Evolutionary conservation across 352 stramenopile genomes (phyloP), one percentile per base, ranked within the genome.

Genomic region (Pythium sukuiense): DNA sequence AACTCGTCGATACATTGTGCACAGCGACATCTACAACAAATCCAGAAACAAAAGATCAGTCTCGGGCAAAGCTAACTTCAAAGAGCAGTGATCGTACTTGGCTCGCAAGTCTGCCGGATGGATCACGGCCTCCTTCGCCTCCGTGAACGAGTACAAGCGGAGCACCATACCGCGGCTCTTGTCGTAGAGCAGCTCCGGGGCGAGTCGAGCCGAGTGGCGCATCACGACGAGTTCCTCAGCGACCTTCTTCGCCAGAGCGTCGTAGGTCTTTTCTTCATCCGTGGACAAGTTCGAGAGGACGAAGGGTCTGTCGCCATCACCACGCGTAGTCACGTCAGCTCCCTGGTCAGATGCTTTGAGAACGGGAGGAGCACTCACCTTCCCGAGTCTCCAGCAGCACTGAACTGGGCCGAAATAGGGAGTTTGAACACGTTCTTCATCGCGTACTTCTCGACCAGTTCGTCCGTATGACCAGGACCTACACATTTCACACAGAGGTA

Each of bases 1-100:
- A 96, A 96, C 59, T 96, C 87, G 61, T 93, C 86, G 49, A 94
- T 89, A 64, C 87, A 96, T 76, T 92, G 81, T 14, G 87, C 87
- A 41, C 87, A 96, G 12, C 86, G 84, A 60, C 87, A 96, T 52
- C 87, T 92, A 64, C 7, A 59, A 46, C 20, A 24, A 24, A 24
- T 24, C 20, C 20, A 24, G 20, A 24, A 24, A 24, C 20, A 24
- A 24, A 24, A 24, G 20, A 24, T 24, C 20, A 24, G 20, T 24
- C 20, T 24, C 20, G 20, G 20, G 20, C 20, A 24, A 24, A 24
- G 20, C 20, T 24, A 24, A 24, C 20, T 24, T 24, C 20, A 24
- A 27, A 12, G 14, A 35, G 30, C 11, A 30, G 32, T 55, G 1
- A 14, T 46, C 78, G 37, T 71, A 93, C 85, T 77, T 71, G 48